Conservation (phyloP, 345 rosid genomes). For the Acer saccharum region DNA sequence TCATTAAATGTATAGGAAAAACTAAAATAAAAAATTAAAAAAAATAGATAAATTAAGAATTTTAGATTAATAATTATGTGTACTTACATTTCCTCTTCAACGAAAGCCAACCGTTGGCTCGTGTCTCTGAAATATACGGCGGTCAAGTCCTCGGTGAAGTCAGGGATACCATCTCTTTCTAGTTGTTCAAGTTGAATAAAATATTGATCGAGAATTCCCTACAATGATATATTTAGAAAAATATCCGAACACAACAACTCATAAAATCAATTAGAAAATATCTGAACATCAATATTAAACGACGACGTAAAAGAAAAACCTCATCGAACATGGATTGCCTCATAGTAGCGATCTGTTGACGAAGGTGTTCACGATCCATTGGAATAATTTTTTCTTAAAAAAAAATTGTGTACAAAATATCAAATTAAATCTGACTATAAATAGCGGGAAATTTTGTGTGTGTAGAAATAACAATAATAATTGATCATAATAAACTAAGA, state of each 20-base stretch:
- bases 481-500: neutral
- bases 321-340: neutral
- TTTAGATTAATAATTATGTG: neutral
- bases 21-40: neutral
- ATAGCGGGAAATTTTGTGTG: too few relatives aligned
- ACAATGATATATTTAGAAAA: neutral
- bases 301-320: neutral
- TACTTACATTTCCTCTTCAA: neutral
- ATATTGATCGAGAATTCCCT: constrained; percentile 2
- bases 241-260: too few relatives aligned
- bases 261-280: neutral
- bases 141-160: neutral
- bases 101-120: neutral
- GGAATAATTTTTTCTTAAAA: too few relatives aligned
- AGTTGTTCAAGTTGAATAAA: neutral
- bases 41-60: neutral
- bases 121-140: neutral
- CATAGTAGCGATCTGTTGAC: neutral
- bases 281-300: neutral
- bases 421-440: too few relatives aligned
- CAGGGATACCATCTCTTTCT: neutral
- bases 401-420: too few relatives aligned
- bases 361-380: neutral
- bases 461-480: neutral
- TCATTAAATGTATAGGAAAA: neutral